phyloP scores from a whole-genome alignment of 2,329 filamentous ascomycete genomes.

The Trichoderma cornu-damae region DNA sequence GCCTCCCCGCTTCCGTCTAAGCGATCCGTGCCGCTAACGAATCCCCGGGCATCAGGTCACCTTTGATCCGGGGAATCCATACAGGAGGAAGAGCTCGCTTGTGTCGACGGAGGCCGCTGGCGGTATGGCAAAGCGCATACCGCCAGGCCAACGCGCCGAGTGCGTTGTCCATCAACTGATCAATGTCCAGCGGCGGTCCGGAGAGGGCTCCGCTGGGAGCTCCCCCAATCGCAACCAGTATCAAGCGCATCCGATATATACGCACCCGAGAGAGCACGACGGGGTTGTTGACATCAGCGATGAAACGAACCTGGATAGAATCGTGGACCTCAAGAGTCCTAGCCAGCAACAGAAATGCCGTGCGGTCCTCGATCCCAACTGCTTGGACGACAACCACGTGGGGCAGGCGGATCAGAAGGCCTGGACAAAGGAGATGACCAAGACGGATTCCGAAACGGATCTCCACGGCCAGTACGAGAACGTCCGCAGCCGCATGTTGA shows the following conservation, averaged over 20 bases:
- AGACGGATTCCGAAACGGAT: constrained; percentile 39
- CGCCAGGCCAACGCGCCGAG: constrained; percentile 41
- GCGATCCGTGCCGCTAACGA: neutral
- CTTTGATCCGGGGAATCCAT: constrained; percentile 56
- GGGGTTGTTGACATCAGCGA: constrained; percentile 20
- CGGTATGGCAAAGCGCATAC: constrained; percentile 28
- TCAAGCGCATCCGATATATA: constrained; percentile 29
- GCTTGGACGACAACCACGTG: constrained; percentile 38
- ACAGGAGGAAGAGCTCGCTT: constrained; percentile 62
- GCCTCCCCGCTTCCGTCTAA: neutral
- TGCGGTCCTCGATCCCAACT: constrained; percentile 35
- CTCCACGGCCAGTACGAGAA: constrained; percentile 31
- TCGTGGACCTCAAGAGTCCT: constrained; percentile 24
- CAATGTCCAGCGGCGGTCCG: constrained; percentile 47
- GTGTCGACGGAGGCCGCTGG: constrained; percentile 45
- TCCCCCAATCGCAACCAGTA: constrained; percentile 27
- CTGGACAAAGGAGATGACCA: constrained; percentile 48
- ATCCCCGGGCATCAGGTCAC: constrained; percentile 46
- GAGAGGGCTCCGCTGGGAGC: constrained; percentile 24
- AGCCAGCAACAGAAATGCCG: constrained; percentile 23
- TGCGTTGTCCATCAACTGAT: constrained; percentile 63
- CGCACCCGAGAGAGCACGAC: constrained; percentile 21
- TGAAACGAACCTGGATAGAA: constrained; percentile 22
- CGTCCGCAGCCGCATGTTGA: constrained; percentile 67
- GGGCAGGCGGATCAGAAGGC: constrained; percentile 54